phyloP scores from a whole-genome alignment of 768 basidiomycete species.

The Lactarius hatsudake region DNA sequence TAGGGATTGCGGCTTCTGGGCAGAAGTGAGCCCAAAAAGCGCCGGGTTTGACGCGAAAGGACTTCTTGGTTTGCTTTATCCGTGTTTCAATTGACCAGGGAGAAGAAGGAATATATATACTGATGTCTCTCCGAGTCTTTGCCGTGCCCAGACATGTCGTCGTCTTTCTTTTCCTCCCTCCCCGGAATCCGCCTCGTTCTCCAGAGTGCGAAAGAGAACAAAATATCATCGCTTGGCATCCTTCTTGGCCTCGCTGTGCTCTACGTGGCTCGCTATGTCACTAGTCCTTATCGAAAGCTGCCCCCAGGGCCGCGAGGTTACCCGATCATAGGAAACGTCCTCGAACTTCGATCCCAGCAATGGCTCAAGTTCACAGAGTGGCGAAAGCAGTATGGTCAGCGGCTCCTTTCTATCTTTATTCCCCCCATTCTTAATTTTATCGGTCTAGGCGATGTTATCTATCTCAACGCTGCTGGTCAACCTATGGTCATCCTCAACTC shows the following conservation, averaged over 20 bases:
- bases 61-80: not conserved
- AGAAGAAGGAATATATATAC: not conserved
- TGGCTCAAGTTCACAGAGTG: slow-evolving; percentile 27
- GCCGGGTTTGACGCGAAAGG: slow-evolving; percentile 14
- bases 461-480: slow-evolving; percentile 28
- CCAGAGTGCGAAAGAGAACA: slow-evolving; percentile 12
- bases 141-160: not conserved
- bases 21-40: slow-evolving; percentile 13
- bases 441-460: slow-evolving; percentile 20
- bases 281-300: slow-evolving; percentile 20
- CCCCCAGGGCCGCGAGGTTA: slow-evolving; percentile 24
- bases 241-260: slow-evolving; percentile 5
- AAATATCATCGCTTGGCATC: slow-evolving; percentile 17
- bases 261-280: slow-evolving; percentile 4
- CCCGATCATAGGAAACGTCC: slow-evolving; percentile 22
- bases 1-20: slow-evolving; percentile 15
- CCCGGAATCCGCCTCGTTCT: not conserved
- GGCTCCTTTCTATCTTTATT: not conserved
- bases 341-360: slow-evolving; percentile 20
- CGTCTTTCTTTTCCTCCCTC: not conserved
- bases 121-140: not conserved
- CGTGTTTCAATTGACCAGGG: not conserved
- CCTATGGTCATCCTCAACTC: slow-evolving; percentile 33
- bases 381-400: slow-evolving; percentile 21
- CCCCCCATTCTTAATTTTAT: not conserved